Evolutionary conservation across 306 rosid species (phyloP), one percentile per base, ranked within the genome.

Genomic region (Corylus heterophylla): DNA sequence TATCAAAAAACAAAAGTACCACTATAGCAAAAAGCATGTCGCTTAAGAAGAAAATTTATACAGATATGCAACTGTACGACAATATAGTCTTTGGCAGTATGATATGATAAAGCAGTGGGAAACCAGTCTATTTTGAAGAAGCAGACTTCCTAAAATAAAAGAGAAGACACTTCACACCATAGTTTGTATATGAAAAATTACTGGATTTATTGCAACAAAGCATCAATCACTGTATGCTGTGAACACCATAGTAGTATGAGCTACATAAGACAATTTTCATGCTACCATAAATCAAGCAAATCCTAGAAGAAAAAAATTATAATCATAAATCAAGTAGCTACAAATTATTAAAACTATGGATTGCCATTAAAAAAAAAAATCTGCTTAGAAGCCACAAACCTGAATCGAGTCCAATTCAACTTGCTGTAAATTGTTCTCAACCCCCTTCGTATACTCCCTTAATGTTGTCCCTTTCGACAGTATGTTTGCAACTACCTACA

Each of bases 351-450:
- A 42, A 31, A 16, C 50, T 27, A 35, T 50, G 45, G 37, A 18
- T 6, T 12, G 12, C 13, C 44, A 62, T 54, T 61, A 74, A 44
- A 74, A 74, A 4, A 47, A 44, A 74, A 74, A 4, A 47, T 20
- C n/a, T 27, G 12, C 63, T 39, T 35, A 85, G 75, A 9, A 58
- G 78, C 59, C 54, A 74, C 86, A 79, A 80, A 94, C 98, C 98
- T 94, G 98, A 83, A 95, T 95, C 0, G 99, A 93, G 78, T 93
- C 99, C 89, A 95, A 83, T 86, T 95, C 99, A 77, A 95, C 94
- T 90, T 91, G 91, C 61, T 96, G 99, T 81, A 93, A 79, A 81
- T 93, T 93, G 78, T 91, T 90, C 89, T 95, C 99, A 37, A 95
- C 96, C 79, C 97, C 98, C 82, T 95, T 95, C 9, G 99, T 84